phyloP scores from a whole-genome alignment of 352 stramenopile genomes.

The Pythium phragmiticola region DNA sequence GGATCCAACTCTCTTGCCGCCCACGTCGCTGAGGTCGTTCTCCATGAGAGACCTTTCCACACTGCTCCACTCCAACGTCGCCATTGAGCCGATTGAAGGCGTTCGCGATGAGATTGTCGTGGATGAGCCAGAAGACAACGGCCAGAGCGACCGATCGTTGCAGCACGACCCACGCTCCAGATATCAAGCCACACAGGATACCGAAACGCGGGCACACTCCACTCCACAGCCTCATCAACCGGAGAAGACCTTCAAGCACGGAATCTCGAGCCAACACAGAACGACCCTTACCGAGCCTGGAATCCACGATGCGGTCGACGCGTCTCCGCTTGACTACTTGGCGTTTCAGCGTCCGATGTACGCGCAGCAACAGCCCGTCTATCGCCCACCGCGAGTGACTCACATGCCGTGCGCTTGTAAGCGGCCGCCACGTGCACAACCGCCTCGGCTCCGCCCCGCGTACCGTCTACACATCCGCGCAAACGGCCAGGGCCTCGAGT shows the following conservation, averaged over 20 bases:
- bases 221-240: neutral
- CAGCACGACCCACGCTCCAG: neutral
- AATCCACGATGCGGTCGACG: neutral
- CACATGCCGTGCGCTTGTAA: neutral
- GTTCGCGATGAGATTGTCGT: constrained; percentile 1
- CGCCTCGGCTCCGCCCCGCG: constrained; percentile 3
- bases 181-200: neutral
- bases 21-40: neutral
- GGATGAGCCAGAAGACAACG: neutral
- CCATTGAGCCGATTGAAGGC: neutral
- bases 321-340: neutral
- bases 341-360: neutral
- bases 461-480: constrained; percentile 20
- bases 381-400: neutral
- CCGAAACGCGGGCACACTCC: neutral
- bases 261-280: neutral
- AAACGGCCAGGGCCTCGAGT: constrained; percentile 16
- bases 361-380: neutral
- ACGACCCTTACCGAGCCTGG: neutral
- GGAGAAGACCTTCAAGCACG: neutral
- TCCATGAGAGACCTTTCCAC: constrained; percentile 6
- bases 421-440: neutral
- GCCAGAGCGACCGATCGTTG: neutral
- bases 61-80: neutral
- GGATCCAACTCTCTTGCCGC: neutral